Evolutionary conservation across 768 basidiomycete genomes (phyloP), one percentile per base, ranked within the genome.

Genomic region (Termitomyces sp.): DNA sequence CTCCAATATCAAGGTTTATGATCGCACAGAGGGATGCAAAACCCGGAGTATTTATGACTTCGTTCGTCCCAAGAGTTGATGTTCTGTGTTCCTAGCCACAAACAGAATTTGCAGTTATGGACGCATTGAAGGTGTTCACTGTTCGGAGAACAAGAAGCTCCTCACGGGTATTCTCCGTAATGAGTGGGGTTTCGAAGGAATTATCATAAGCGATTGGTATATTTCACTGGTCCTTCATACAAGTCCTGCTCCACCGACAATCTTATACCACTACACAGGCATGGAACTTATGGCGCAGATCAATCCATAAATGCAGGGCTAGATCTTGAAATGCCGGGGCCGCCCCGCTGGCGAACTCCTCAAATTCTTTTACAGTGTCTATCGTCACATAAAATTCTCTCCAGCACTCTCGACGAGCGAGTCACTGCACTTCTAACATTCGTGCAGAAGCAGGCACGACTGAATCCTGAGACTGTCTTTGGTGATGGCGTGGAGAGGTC

Each of bases 121-220:
- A 56, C 84, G 86, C 52, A 74, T 91, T 60, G 83, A 87, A 58
- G 88, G 87, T 8, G 73, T 77, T 15, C 88, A 91, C 64, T 84
- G 80, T 52, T 82, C 85, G 5, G 89, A 92, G 68, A 87, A 82
- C 63, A 73, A 69, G n/a, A 67, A 71, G 42, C 75, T 91, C 31
- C 68, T 91, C 30, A 76, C 76, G 26, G 77, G 78, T 26, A 79
- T 91, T 46, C 74, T 91, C n/a, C 80, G 89, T 9, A 75, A 77
- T 31, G 90, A 91, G 64, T 91, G 89, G 89, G 76, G 78, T 35
- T 88, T 86, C 61, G 74, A 84, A 31, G 86, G 87, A 0, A 66
- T 83, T 43, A 74, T 89, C 58, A 87, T 91, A 71, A 88, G 86
- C 60, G 91, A 91, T 67, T 93, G 90, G 91, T 88, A 68, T 23